Percentiles rank a stretch among this genome's conserved stretches.
phyloP scores from a whole-genome alignment of 1,284 basidiomycete species.

The Quambalaria eucalypti region DNA sequence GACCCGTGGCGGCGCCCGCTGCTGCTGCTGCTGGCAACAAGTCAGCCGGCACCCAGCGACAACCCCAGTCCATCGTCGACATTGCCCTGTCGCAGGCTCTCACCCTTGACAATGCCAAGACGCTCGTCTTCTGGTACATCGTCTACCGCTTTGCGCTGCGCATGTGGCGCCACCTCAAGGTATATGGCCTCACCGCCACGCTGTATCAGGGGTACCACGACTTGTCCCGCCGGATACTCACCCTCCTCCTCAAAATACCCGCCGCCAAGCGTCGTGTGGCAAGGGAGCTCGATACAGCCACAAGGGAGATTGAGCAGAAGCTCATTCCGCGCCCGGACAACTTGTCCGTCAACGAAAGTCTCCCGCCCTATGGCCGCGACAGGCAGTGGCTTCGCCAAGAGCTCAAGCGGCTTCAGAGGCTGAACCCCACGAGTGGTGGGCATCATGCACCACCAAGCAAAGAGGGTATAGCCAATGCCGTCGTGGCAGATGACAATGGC shows the following conservation, averaged over 20 bases:
- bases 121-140: conserved; percentile 28
- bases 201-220: conserved; percentile 29
- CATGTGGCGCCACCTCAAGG: conserved; percentile 25
- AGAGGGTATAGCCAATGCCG: not conserved
- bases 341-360: conserved; percentile 16
- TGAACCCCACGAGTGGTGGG: conserved; percentile 12
- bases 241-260: conserved; percentile 32
- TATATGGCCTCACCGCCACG: conserved; percentile 27
- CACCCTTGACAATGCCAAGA: conserved; percentile 20
- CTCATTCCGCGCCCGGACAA: conserved; percentile 27
- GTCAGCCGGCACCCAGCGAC: not conserved
- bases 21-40: not conserved
- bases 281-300: conserved; percentile 33
- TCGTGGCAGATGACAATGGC: conserved; percentile 1
- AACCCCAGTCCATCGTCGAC: not conserved
- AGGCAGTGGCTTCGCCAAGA: conserved; percentile 30
- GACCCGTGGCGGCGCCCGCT: not conserved
- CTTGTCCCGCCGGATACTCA: conserved; percentile 20
- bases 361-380: conserved; percentile 35
- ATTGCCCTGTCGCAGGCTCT: conserved; percentile 5
- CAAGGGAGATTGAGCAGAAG: conserved; percentile 33
- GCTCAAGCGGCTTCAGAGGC: conserved; percentile 28
- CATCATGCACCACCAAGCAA: not conserved
- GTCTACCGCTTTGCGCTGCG: conserved; percentile 21
- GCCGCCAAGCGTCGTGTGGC: conserved; percentile 33